Conservation (phyloP, 140 eudicot species). For the Cichorium intybus region DNA sequence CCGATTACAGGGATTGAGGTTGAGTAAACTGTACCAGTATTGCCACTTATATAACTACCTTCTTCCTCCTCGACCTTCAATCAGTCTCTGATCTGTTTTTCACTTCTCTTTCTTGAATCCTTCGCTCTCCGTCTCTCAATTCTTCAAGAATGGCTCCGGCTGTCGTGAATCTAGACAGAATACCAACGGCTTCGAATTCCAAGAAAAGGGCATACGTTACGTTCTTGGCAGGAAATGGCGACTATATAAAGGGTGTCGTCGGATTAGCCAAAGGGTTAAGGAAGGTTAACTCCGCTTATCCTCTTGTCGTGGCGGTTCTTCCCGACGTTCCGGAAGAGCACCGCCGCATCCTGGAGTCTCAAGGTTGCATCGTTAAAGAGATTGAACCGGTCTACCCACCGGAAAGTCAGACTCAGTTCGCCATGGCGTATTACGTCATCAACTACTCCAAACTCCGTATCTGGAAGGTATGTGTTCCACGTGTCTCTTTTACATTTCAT, state of each 20-base stretch:
- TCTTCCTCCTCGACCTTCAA: not conserved
- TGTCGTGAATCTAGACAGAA: not conserved
- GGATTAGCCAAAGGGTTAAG: constrained; percentile 64
- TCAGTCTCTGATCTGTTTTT: not conserved
- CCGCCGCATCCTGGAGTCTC: constrained; percentile 41
- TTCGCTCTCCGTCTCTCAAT: not conserved
- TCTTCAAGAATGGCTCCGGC: constrained; percentile 28
- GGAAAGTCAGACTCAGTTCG: constrained; percentile 43
- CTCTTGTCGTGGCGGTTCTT: constrained; percentile 59
- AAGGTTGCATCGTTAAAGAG: constrained; percentile 54
- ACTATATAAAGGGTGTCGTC: constrained; percentile 58
- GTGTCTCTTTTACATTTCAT: not conserved
- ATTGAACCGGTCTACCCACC: constrained; percentile 47
- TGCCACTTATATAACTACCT: not conserved
- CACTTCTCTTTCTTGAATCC: not conserved
- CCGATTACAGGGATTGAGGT: not conserved
- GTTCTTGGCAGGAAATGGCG: constrained; percentile 61
- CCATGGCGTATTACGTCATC: constrained; percentile 59
- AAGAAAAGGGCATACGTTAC: constrained; percentile 46
- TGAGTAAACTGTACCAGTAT: not conserved
- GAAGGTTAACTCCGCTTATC: constrained; percentile 40
- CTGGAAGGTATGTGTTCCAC: constrained; percentile 43
- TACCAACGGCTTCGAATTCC: not conserved
- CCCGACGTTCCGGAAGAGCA: constrained; percentile 63
- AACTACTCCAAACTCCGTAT: constrained; percentile 51